phyloP scores from a whole-genome alignment of 2,329 filamentous ascomycete species.

The Fusarium sp. region DNA sequence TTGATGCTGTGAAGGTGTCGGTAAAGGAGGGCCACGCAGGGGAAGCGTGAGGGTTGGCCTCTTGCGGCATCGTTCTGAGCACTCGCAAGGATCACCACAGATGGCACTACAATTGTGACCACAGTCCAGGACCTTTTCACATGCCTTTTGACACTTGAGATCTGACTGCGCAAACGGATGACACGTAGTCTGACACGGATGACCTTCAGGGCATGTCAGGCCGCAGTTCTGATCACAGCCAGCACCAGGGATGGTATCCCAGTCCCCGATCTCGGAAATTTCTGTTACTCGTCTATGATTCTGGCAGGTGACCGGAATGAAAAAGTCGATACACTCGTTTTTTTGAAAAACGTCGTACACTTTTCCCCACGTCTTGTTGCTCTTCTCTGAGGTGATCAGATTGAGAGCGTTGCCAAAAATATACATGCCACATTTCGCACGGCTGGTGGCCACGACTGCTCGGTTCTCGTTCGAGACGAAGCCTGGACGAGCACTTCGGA shows the following conservation, averaged over 20 bases:
- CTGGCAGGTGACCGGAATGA: constrained; percentile 73
- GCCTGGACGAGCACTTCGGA: constrained; percentile 80
- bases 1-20: neutral
- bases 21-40: neutral
- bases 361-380: constrained; percentile 57
- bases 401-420: constrained; percentile 82
- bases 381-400: constrained; percentile 59
- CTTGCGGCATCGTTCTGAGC: constrained; percentile 25
- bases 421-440: constrained; percentile 84
- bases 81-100: constrained; percentile 39
- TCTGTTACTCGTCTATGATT: constrained; percentile 67
- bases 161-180: constrained; percentile 30
- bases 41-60: neutral
- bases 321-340: constrained; percentile 49
- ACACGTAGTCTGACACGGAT: constrained; percentile 39
- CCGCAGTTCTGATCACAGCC: constrained; percentile 36
- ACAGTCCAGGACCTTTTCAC: constrained; percentile 34
- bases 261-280: constrained; percentile 67
- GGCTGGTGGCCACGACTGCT: constrained; percentile 70
- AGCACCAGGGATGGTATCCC: constrained; percentile 53
- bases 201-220: constrained; percentile 40
- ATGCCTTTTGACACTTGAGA: constrained; percentile 51
- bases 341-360: constrained; percentile 58
- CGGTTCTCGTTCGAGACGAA: constrained; percentile 77
- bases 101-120: constrained; percentile 36